A percentile compares a stretch with the other conserved stretches of the same genome.
phyloP scores from a whole-genome alignment of 23 red algal species.

The Gracilaria gracilis region DNA sequence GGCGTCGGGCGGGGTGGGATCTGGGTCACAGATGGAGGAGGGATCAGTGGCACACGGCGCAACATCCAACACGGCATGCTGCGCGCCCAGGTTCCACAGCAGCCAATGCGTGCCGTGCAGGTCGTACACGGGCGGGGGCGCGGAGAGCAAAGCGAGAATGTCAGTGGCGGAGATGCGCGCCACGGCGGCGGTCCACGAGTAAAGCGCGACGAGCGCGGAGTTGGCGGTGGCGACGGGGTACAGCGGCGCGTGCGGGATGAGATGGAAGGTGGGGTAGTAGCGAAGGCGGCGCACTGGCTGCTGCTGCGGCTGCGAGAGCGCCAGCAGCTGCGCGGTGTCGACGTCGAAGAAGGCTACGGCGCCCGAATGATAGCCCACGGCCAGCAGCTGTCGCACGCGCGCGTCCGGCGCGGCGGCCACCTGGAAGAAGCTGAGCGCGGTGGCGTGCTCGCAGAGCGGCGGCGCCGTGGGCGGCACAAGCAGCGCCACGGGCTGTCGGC shows the following conservation, averaged over 20 bases:
- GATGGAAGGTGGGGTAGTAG: constrained; percentile 34
- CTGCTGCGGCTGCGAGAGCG: constrained; percentile 25
- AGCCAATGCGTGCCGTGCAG: constrained; percentile 40
- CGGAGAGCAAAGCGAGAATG: constrained; percentile 24
- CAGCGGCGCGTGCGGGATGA: not conserved
- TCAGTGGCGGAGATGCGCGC: constrained; percentile 49
- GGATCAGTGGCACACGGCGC: constrained; percentile 41
- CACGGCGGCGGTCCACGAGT: constrained; percentile 51
- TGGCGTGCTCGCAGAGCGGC: constrained; percentile 3
- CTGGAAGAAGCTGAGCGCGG: constrained; percentile 18
- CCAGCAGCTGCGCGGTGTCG: not conserved
- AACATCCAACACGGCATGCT: constrained; percentile 63
- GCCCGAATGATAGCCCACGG: constrained; percentile 61
- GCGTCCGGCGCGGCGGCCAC: not conserved
- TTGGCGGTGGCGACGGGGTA: constrained; percentile 52
- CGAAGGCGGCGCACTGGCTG: constrained; percentile 65
- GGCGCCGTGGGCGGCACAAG: constrained; percentile 14
- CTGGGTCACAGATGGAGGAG: constrained; percentile 55
- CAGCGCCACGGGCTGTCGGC: constrained; percentile 49
- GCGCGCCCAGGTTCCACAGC: constrained; percentile 49
- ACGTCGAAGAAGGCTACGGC: constrained; percentile 55
- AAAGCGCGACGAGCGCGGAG: constrained; percentile 45
- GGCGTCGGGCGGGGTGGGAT: constrained; percentile 39
- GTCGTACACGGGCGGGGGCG: constrained; percentile 19
- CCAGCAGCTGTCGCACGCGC: not conserved